phyloP scores from a whole-genome alignment of 139 green algal genomes.

The Chlorella sp. region DNA sequence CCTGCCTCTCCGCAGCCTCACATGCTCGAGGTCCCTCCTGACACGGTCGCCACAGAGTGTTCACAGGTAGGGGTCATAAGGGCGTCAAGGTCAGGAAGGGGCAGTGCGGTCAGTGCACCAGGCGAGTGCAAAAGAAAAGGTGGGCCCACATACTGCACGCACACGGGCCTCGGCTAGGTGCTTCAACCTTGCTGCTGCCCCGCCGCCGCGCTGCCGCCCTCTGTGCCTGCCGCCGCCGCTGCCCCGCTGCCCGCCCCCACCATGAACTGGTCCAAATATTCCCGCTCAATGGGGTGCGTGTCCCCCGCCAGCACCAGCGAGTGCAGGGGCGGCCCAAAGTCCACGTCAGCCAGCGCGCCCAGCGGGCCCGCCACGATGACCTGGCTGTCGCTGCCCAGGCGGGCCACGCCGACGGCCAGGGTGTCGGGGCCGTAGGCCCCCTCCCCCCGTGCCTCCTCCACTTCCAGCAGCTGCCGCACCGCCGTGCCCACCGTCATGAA shows the following conservation, averaged over 20 bases:
- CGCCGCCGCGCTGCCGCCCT: background rate
- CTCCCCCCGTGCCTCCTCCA: slow-evolving; percentile 76
- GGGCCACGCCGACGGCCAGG: slow-evolving; percentile 84
- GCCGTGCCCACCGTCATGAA: slow-evolving; percentile 72
- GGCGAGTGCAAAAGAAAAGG: background rate
- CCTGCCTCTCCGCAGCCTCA: too few relatives aligned
- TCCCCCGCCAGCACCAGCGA: slow-evolving; percentile 85
- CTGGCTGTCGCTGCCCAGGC: slow-evolving; percentile 77
- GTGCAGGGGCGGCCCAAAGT: slow-evolving; percentile 94
- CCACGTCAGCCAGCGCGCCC: slow-evolving; percentile 73
- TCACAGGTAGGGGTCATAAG: too few relatives aligned
- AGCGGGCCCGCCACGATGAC: slow-evolving; percentile 78
- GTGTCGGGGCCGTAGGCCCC: slow-evolving; percentile 74
- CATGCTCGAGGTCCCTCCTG: too few relatives aligned
- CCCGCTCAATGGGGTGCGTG: slow-evolving; percentile 71
- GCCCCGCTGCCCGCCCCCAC: background rate
- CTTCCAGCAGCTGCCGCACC: slow-evolving; percentile 90
- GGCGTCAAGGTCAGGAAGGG: too few relatives aligned
- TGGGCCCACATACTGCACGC: background rate
- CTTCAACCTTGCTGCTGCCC: background rate
- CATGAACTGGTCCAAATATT: slow-evolving; percentile 58
- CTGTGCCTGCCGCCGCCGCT: background rate
- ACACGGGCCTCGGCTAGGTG: background rate
- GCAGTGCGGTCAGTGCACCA: slow-evolving; percentile 1
- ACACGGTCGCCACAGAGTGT: too few relatives aligned